Conservation (phyloP, 169 alveolate genomes). For the Condylostoma magnum region DNA sequence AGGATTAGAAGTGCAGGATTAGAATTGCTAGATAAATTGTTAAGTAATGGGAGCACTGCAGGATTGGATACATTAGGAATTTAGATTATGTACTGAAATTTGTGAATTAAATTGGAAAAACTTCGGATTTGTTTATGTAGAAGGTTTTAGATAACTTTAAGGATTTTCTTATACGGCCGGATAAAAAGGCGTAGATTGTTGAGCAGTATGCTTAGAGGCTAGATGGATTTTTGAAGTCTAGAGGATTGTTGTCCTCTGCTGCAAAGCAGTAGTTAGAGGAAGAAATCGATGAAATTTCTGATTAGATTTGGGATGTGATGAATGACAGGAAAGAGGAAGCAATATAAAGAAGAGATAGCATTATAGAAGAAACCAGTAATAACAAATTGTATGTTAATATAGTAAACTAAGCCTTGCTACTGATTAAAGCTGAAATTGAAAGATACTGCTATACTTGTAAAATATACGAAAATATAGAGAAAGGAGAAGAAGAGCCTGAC, state of each 20-base stretch:
- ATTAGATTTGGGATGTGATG: constrained; percentile 26
- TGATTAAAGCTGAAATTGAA: background rate
- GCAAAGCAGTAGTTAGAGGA: background rate
- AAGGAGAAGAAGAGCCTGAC: background rate
- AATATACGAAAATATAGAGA: background rate
- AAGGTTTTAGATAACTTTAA: background rate
- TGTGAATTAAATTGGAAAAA: background rate
- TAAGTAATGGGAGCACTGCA: too few relatives aligned
- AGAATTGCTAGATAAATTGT: too few relatives aligned
- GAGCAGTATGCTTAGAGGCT: constrained; percentile 19
- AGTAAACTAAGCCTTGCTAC: background rate
- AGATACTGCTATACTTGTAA: background rate
- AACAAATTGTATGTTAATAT: background rate
- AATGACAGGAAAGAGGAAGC: constrained; percentile 15
- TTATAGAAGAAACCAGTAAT: background rate
- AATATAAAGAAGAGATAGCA: background rate
- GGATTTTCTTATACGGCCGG: constrained; percentile 16
- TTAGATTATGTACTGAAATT: too few relatives aligned
- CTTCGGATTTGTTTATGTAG: background rate
- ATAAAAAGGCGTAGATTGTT: background rate
- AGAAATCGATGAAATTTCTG: constrained; percentile 26
- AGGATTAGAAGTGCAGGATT: background rate
- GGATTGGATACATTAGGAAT: too few relatives aligned
- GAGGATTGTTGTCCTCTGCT: background rate
- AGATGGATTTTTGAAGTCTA: background rate